Evolutionary conservation across 2,329 filamentous ascomycete species (phyloP).

Genomic region (Ophiocordyceps unilateralis): DNA sequence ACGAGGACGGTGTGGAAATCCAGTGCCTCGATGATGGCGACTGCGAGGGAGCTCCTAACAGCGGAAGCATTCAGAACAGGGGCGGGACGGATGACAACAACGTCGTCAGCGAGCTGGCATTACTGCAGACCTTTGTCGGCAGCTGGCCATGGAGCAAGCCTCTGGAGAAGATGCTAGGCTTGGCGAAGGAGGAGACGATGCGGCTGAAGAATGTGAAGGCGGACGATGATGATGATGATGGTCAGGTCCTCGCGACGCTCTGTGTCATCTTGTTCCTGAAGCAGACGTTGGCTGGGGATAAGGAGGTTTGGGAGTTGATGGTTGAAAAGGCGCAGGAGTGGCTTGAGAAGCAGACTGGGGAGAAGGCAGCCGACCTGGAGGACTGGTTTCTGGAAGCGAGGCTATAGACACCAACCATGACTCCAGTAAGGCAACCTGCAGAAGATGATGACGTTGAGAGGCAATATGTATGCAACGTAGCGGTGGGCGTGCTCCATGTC

Average conservation of each 20-base stretch:
- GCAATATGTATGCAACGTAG: too few species aligned
- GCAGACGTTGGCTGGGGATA: conserved; percentile 20
- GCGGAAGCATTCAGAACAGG: background rate
- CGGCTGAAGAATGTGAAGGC: conserved; percentile 1
- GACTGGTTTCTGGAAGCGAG: background rate
- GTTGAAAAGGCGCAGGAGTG: conserved; percentile 40
- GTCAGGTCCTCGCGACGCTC: conserved; percentile 10
- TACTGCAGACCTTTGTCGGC: conserved; percentile 26
- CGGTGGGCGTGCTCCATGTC: too few species aligned
- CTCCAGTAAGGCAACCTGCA: too few species aligned
- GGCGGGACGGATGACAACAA: background rate
- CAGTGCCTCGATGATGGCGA: background rate
- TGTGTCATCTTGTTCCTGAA: conserved; percentile 22
- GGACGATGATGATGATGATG: conserved; percentile 1
- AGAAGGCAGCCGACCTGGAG: conserved; percentile 5
- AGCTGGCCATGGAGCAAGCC: conserved; percentile 12
- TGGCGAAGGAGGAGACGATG: conserved; percentile 2
- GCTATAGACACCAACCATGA: too few species aligned
- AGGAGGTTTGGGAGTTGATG: conserved; percentile 47
- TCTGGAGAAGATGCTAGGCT: conserved; percentile 12
- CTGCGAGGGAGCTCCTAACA: background rate
- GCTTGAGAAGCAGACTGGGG: conserved; percentile 15
- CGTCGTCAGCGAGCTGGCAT: conserved; percentile 21
- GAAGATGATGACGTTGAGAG: too few species aligned
- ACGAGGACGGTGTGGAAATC: too few species aligned